Evolutionary conservation across 768 basidiomycete genomes (phyloP).

Genomic region (Mrakia gelida): DNA sequence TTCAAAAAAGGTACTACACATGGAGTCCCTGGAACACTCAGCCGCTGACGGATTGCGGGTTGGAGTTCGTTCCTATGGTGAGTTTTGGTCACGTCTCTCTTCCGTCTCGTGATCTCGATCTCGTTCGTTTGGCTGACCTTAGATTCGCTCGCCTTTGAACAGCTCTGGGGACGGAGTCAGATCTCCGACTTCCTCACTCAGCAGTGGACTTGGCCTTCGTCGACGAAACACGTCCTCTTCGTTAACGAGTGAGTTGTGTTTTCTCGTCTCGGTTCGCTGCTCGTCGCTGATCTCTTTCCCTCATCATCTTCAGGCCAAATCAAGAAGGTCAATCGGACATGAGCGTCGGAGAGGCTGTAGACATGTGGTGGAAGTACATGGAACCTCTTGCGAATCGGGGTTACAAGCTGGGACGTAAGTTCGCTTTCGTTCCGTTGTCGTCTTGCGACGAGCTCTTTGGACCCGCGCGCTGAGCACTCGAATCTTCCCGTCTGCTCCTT

Average conservation of each 20-base stretch:
- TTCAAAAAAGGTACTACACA: background rate
- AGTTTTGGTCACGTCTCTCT: background rate
- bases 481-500: background rate
- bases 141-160: background rate
- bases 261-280: background rate
- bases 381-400: background rate
- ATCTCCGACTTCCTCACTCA: background rate
- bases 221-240: background rate
- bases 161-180: background rate
- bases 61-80: background rate
- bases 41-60: background rate
- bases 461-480: too few relatives aligned
- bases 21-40: background rate
- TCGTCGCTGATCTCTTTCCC: too few relatives aligned
- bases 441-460: too few relatives aligned
- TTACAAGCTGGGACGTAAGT: background rate
- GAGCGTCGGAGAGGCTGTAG: background rate
- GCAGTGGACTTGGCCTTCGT: background rate
- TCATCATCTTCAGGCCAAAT: background rate
- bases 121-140: background rate
- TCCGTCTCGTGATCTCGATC: background rate
- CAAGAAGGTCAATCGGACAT: slow-evolving; percentile 6
- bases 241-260: background rate
- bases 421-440: too few relatives aligned
- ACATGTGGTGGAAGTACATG: slow-evolving; percentile 9